Conservation (phyloP, 2,329 filamentous ascomycete species). For the Chrysoporthe austroafricana region DNA sequence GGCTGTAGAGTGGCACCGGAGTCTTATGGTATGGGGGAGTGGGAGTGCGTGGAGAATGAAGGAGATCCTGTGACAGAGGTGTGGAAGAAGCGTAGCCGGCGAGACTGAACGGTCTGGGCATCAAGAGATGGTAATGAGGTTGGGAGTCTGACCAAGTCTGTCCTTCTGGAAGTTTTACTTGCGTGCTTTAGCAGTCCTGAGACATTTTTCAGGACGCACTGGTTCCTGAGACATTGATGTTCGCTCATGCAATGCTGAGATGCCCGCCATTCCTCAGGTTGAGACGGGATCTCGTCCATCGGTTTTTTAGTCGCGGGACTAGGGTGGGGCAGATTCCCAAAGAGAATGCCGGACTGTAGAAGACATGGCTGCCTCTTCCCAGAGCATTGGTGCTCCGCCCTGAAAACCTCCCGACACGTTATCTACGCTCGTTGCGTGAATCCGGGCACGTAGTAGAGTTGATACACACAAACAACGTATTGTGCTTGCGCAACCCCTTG, state of each 20-base stretch:
- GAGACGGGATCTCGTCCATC: background rate
- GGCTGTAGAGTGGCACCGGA: constrained; percentile 65
- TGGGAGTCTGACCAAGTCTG: background rate
- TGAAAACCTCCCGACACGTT: background rate
- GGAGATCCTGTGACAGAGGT: constrained; percentile 73
- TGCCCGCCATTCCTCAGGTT: background rate
- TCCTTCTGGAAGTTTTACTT: background rate
- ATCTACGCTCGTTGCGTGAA: background rate
- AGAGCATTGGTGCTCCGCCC: background rate
- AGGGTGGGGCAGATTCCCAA: background rate
- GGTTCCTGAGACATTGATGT: background rate
- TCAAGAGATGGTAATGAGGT: background rate
- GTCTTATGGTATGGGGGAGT: constrained; percentile 70
- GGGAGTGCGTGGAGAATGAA: constrained; percentile 66
- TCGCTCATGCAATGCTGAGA: background rate
- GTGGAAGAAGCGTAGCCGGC: constrained; percentile 50
- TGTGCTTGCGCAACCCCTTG: background rate
- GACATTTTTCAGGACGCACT: background rate
- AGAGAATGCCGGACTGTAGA: background rate
- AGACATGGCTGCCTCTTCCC: background rate
- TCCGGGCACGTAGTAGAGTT: background rate
- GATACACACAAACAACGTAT: too few species aligned
- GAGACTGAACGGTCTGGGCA: background rate
- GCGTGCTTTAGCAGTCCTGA: background rate
- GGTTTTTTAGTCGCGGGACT: background rate